phyloP scores from a whole-genome alignment of 139 green algal genomes.

The Haematococcus lacustris region DNA sequence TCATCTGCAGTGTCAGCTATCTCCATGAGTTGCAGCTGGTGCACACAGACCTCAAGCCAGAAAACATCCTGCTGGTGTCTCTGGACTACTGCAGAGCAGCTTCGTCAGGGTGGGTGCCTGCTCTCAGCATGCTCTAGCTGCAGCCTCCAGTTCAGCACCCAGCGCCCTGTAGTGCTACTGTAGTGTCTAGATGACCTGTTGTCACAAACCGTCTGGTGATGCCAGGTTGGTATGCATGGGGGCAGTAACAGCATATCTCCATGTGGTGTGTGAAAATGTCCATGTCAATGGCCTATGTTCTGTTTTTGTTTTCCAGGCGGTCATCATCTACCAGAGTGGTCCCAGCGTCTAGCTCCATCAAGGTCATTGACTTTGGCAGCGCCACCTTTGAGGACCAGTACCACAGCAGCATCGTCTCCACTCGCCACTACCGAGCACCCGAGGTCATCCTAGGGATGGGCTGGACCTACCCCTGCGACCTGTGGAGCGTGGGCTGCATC shows the following conservation, averaged over 20 bases:
- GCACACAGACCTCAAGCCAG: slow-evolving; percentile 98
- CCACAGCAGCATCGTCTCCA: slow-evolving; percentile 81
- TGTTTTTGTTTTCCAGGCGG: too few species aligned
- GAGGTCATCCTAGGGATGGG: slow-evolving; percentile 92
- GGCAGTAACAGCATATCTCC: too few species aligned
- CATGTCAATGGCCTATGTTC: too few species aligned
- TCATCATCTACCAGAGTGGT: slow-evolving; percentile 16
- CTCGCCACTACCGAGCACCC: slow-evolving; percentile 94
- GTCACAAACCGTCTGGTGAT: too few species aligned
- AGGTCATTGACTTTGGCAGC: slow-evolving; percentile 96
- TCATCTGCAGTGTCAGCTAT: slow-evolving; percentile 76
- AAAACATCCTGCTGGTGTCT: slow-evolving; percentile 89
- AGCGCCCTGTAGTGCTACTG: too few species aligned
- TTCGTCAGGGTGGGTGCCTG: slow-evolving; percentile 16
- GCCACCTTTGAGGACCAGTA: slow-evolving; percentile 91
- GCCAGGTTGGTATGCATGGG: too few species aligned
- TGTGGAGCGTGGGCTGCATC: slow-evolving; percentile 96
- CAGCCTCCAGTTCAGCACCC: too few species aligned
- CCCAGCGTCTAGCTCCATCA: slow-evolving; percentile 45
- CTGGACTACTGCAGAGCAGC: slow-evolving; percentile 35
- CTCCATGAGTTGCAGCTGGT: slow-evolving; percentile 86
- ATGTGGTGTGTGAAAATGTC: too few species aligned
- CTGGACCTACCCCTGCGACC: slow-evolving; percentile 88
- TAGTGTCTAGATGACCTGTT: too few species aligned
- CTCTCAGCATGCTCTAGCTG: too few species aligned